These are phyloP conservation scores for Candida pini DNA, from an alignment of 805 yeast genomes.

Conservation along the genomic window DNA sequence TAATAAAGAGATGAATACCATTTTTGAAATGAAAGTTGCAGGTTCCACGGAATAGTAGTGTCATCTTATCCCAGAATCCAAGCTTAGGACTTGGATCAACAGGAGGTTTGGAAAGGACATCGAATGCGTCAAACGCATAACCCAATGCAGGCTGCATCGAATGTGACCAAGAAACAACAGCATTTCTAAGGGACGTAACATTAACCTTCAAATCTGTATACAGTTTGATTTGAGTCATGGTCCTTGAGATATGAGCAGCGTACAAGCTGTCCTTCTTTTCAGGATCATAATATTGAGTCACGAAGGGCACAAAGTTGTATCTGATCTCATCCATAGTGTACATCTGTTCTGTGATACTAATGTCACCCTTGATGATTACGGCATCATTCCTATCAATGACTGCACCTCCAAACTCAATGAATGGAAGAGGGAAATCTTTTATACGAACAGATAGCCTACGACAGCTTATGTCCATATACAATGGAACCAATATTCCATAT, in stretches of 20 bases:
- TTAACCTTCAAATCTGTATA: slow-evolving; percentile 43
- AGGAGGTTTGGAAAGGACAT: slow-evolving; percentile 64
- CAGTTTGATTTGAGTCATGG: slow-evolving; percentile 57
- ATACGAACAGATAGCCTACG: slow-evolving; percentile 38
- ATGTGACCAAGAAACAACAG: slow-evolving; percentile 59
- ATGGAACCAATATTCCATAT: slow-evolving; percentile 52
- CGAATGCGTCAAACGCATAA: slow-evolving; percentile 60
- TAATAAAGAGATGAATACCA: slow-evolving; percentile 58
- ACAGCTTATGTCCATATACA: slow-evolving; percentile 40
- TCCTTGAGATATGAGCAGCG: slow-evolving; percentile 53
- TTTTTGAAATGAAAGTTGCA: slow-evolving; percentile 40
- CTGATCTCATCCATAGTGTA: slow-evolving; percentile 42
- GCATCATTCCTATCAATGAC: slow-evolving; percentile 38
- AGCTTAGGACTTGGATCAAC: slow-evolving; percentile 56
- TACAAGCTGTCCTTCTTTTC: slow-evolving; percentile 41
- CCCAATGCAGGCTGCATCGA: slow-evolving; percentile 56
- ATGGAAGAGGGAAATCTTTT: slow-evolving; percentile 54
- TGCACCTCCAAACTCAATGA: slow-evolving; percentile 41
- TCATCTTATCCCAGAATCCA: slow-evolving; percentile 70
- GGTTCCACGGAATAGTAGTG: slow-evolving; percentile 49
- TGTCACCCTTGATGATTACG: slow-evolving; percentile 37
- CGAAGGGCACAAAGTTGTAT: slow-evolving; percentile 47
- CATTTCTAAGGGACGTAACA: slow-evolving; percentile 40
- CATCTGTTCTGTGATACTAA: slow-evolving; percentile 56
- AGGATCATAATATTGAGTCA: slow-evolving; percentile 27